Percentiles rank a stretch among this genome's conserved stretches.
These are phyloP conservation scores for Aspergillus aculeatus DNA, from an alignment of 2,329 filamentous ascomycete species.

Conservation along the genomic window DNA sequence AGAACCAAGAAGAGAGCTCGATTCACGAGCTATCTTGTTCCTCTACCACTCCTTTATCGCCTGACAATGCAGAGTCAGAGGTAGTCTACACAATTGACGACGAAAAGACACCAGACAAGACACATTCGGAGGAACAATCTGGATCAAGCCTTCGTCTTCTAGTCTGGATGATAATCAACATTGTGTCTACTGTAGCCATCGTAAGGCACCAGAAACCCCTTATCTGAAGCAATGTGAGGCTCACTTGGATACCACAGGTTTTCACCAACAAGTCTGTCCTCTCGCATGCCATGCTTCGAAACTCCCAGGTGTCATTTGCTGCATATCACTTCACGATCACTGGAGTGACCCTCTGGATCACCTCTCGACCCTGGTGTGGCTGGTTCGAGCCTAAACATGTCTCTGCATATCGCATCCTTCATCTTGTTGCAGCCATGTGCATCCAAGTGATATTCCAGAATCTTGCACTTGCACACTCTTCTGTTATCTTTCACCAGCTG, in stretches of 20 bases:
- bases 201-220: slow-evolving; percentile 10
- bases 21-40: neutral
- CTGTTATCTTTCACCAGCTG: slow-evolving; percentile 25
- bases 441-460: slow-evolving; percentile 25
- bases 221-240: neutral
- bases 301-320: slow-evolving; percentile 24
- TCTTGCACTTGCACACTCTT: slow-evolving; percentile 21
- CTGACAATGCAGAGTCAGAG: neutral
- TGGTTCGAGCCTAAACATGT: slow-evolving; percentile 20
- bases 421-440: slow-evolving; percentile 22
- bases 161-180: slow-evolving; percentile 21
- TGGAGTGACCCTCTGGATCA: slow-evolving; percentile 19
- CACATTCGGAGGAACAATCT: neutral
- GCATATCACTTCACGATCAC: slow-evolving; percentile 26
- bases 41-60: neutral
- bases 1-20: neutral
- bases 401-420: slow-evolving; percentile 16
- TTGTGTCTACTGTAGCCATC: slow-evolving; percentile 22
- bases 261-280: slow-evolving; percentile 26
- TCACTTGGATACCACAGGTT: slow-evolving; percentile 11
- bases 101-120: slow-evolving; percentile 7
- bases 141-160: slow-evolving; percentile 10
- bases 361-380: slow-evolving; percentile 19
- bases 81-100: neutral
- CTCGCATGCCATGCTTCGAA: slow-evolving; percentile 18